Conservation (phyloP, 441 rosid species). For the Biscutella laevigata region DNA sequence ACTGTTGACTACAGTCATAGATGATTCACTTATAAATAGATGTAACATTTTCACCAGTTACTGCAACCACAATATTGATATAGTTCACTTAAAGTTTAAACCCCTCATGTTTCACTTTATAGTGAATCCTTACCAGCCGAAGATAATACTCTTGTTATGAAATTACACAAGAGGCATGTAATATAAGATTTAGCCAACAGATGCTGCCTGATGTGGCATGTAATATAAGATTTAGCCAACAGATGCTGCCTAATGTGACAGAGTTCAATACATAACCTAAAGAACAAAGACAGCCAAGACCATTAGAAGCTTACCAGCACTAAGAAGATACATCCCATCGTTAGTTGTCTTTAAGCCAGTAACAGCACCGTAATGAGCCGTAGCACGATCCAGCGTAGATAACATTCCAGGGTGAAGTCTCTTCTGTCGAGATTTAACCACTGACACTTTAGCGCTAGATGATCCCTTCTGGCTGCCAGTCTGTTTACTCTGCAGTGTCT, state of each 20-base stretch:
- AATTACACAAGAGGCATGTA: background rate
- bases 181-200: background rate
- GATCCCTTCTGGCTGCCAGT: conserved; percentile 54
- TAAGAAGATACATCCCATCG: conserved; percentile 86
- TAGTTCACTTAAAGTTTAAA: background rate
- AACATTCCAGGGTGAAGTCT: conserved; percentile 84
- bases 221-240: background rate
- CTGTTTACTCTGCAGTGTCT: conserved; percentile 37
- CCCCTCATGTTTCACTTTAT: background rate
- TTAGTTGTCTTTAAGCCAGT: conserved; percentile 71
- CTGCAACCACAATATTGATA: background rate
- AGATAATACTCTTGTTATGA: background rate
- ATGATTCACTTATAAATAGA: background rate
- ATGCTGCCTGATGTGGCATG: background rate
- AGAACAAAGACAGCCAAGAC: conserved; percentile 2
- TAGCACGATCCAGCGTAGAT: conserved; percentile 69
- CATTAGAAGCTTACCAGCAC: conserved; percentile 59
- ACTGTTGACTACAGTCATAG: background rate
- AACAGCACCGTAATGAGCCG: conserved; percentile 92
- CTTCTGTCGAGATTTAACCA: conserved; percentile 47
- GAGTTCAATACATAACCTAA: background rate
- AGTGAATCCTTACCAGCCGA: background rate
- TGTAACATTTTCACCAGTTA: too few relatives aligned
- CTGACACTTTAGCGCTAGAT: conserved; percentile 37
- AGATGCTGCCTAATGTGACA: background rate